Evolutionary conservation across 2,329 filamentous ascomycete genomes (phyloP).

Genomic region (Ophiostoma ulmi): DNA sequence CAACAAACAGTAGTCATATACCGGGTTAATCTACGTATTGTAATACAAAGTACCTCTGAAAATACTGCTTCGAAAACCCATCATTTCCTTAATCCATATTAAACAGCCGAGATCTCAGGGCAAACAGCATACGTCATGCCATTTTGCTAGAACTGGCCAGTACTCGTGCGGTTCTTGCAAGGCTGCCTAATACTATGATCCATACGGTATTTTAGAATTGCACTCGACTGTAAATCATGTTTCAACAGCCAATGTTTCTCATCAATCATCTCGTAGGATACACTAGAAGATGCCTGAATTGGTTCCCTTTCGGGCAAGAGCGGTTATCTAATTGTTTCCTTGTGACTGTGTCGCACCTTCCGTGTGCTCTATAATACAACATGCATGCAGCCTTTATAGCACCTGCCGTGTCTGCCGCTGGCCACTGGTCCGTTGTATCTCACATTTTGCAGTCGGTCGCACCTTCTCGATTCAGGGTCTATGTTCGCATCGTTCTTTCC

Average conservation of each 20-base stretch:
- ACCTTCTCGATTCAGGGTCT: neutral
- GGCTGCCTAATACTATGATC: neutral
- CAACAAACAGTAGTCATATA: too few relatives aligned
- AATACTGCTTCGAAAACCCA: neutral
- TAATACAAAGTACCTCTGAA: too few relatives aligned
- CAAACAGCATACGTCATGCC: conserved; percentile 15
- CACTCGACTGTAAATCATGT: neutral
- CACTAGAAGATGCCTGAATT: neutral
- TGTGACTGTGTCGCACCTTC: neutral
- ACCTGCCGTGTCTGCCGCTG: neutral
- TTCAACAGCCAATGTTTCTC: neutral
- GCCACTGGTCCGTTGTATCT: neutral
- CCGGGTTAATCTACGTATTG: too few relatives aligned
- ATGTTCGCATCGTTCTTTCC: neutral
- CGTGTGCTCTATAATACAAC: neutral
- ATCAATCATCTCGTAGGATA: neutral
- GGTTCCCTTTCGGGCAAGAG: conserved; percentile 1
- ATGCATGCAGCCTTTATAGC: neutral
- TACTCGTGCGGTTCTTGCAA: conserved; percentile 3
- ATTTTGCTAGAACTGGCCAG: neutral
- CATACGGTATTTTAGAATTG: neutral
- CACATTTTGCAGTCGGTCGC: neutral
- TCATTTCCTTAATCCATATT: conserved; percentile 6
- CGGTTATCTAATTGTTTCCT: neutral
- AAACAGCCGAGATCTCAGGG: conserved; percentile 4